Percentiles rank a stretch among this genome's conserved stretches.
These are phyloP conservation scores for Globisporangium alternatum DNA, from an alignment of 352 stramenopile genomes.

Conservation along the genomic window DNA sequence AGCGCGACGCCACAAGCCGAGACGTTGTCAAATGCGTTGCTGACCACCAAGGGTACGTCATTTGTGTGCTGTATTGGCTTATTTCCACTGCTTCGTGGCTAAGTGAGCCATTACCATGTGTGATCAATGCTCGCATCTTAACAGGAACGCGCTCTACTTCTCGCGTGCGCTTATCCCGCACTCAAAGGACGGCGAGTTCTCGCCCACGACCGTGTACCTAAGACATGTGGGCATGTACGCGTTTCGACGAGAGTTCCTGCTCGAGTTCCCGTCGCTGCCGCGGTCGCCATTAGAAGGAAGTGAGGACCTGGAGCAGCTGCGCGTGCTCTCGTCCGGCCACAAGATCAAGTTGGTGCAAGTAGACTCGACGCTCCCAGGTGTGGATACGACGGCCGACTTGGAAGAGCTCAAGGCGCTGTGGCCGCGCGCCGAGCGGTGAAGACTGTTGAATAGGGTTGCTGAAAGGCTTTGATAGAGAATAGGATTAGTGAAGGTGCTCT, in stretches of 20 bases:
- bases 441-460: too few relatives aligned
- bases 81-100: background rate
- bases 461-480: too few relatives aligned
- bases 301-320: conserved; percentile 83
- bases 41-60: conserved; percentile 48
- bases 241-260: conserved; percentile 69
- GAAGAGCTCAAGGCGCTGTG: conserved; percentile 39
- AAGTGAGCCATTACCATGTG: background rate
- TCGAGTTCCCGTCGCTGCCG: conserved; percentile 62
- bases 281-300: conserved; percentile 47
- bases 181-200: conserved; percentile 60
- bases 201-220: conserved; percentile 49
- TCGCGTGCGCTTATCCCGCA: conserved; percentile 77
- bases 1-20: conserved; percentile 48
- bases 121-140: background rate
- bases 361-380: conserved; percentile 52
- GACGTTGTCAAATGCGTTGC: conserved; percentile 81
- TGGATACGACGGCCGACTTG: conserved; percentile 71
- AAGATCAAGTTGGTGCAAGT: conserved; percentile 71
- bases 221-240: conserved; percentile 83
- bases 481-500: too few relatives aligned
- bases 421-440: background rate
- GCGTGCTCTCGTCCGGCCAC: conserved; percentile 75
- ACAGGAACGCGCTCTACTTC: conserved; percentile 83
- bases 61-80: background rate